These are phyloP conservation scores for Fallopia convolvulus DNA, from an alignment of 148 eudicot species.

Conservation along the genomic window DNA sequence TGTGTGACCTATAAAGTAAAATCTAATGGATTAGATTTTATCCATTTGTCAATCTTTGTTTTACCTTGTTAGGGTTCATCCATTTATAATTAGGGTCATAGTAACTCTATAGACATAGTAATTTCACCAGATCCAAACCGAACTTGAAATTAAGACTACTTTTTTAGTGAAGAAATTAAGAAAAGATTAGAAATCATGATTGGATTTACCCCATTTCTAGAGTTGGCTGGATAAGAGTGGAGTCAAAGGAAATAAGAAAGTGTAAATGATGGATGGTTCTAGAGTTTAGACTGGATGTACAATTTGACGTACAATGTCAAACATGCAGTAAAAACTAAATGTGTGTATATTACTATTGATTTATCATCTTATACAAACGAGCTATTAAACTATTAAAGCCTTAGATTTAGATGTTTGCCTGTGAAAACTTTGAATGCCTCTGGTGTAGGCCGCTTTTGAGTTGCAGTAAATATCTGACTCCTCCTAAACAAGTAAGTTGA, in stretches of 20 bases:
- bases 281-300: neutral
- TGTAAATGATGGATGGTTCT: neutral
- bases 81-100: no score
- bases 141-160: neutral
- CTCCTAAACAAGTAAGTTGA: conserved; percentile 73
- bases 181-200: neutral
- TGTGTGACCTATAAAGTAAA: no score
- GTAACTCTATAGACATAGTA: no score
- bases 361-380: neutral
- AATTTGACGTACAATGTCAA: neutral
- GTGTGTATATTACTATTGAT: neutral
- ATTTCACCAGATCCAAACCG: no score
- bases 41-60: no score
- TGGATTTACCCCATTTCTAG: neutral
- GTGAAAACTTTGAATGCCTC: conserved; percentile 78
- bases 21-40: no score
- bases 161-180: neutral
- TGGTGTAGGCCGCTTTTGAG: conserved; percentile 72
- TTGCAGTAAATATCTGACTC: conserved; percentile 72
- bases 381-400: neutral
- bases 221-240: neutral
- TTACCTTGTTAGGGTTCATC: no score
- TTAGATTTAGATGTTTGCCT: conserved; percentile 35
- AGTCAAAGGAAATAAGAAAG: neutral
- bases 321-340: neutral